A percentile compares a stretch with the other conserved stretches of the same genome.
Evolutionary conservation across 345 rosid genomes (phyloP).

Genomic region (Salix arbutifolia): DNA sequence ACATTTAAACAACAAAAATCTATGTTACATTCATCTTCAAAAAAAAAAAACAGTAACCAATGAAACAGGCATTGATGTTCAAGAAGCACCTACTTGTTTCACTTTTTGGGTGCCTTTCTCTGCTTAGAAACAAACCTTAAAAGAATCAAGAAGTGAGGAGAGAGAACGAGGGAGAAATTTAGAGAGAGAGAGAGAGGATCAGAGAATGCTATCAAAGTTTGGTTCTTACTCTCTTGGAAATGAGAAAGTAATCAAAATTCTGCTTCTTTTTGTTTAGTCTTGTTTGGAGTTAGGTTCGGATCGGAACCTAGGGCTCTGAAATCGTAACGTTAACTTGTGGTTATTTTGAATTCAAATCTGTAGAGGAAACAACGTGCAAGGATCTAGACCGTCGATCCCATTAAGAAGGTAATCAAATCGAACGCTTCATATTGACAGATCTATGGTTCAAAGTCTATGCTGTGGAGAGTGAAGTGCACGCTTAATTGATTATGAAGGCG

Average conservation of each 20-base stretch:
- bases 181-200: neutral
- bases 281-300: slow-evolving; percentile 2
- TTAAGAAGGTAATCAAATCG: neutral
- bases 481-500: neutral
- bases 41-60: neutral
- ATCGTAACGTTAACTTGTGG: slow-evolving; percentile 13
- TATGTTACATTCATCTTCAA: neutral
- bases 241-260: neutral
- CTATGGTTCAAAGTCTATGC: no score
- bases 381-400: neutral
- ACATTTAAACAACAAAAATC: neutral
- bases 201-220: neutral
- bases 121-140: neutral
- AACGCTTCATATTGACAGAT: neutral
- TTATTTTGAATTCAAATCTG: slow-evolving; percentile 21
- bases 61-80: neutral
- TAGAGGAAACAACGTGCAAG: neutral
- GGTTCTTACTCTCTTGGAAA: neutral
- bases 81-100: neutral
- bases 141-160: neutral
- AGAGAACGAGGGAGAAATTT: neutral
- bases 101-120: neutral
- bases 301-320: slow-evolving; percentile 1
- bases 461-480: no score
- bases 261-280: neutral